Evolutionary conservation across 768 basidiomycete species (phyloP).

Genomic region (Flagelloscypha sp.): DNA sequence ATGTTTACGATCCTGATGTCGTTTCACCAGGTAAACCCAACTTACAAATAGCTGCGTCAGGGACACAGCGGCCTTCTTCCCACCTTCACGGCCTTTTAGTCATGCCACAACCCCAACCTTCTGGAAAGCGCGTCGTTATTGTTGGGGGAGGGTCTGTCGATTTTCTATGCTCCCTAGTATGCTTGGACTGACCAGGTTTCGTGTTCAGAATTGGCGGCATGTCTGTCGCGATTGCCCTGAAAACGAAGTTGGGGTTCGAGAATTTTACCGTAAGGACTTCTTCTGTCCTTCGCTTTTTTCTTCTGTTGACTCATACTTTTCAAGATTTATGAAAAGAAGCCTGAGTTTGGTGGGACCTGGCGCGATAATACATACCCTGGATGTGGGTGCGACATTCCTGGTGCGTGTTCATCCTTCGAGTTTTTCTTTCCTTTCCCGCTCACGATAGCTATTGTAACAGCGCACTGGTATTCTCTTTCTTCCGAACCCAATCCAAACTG

Average conservation of each 20-base stretch:
- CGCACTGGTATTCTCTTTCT: slow-evolving; percentile 49
- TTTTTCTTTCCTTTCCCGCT: no score
- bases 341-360: slow-evolving; percentile 47
- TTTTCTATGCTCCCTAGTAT: no score
- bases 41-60: no score
- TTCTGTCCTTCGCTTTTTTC: neutral
- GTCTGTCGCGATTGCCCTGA: slow-evolving; percentile 38
- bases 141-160: slow-evolving; percentile 27
- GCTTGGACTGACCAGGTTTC: no score
- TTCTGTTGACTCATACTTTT: slow-evolving; percentile 1
- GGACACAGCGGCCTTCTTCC: no score
- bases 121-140: slow-evolving; percentile 19
- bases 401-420: no score
- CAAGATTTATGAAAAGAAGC: slow-evolving; percentile 45
- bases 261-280: slow-evolving; percentile 37
- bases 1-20: no score
- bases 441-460: no score
- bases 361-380: slow-evolving; percentile 19
- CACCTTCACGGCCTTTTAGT: no score
- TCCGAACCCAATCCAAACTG: slow-evolving; percentile 47
- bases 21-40: no score
- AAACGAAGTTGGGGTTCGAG: slow-evolving; percentile 32
- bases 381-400: slow-evolving; percentile 49
- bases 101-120: no score
- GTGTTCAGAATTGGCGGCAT: no score